Percentiles rank a stretch among this genome's conserved stretches.
phyloP scores from a whole-genome alignment of 805 yeast genomes.

The Candida chauliodis region DNA sequence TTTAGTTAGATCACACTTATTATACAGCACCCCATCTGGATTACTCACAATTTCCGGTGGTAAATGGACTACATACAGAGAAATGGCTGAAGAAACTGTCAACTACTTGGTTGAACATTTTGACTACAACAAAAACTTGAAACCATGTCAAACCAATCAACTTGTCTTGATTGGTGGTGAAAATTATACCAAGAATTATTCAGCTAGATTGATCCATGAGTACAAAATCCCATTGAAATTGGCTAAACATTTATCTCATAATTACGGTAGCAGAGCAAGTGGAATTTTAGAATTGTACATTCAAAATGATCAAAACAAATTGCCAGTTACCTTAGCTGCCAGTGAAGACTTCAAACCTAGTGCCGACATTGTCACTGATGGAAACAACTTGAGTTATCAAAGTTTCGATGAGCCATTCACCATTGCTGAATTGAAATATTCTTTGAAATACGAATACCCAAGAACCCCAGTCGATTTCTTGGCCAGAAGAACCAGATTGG shows the following conservation, averaged over 20 bases:
- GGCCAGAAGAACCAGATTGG: conserved; percentile 90
- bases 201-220: conserved; percentile 76
- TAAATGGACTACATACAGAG: conserved; percentile 97
- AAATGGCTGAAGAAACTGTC: conserved; percentile 94
- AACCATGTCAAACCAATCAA: conserved; percentile 51
- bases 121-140: conserved; percentile 31
- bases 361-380: conserved; percentile 19
- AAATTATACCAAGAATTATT: conserved; percentile 67
- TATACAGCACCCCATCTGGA: conserved; percentile 64
- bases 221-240: conserved; percentile 68
- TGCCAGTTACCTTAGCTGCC: conserved; percentile 62
- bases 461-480: conserved; percentile 87
- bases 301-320: conserved; percentile 50
- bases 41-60: conserved; percentile 92
- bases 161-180: conserved; percentile 76
- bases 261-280: conserved; percentile 89
- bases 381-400: conserved; percentile 41
- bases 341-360: conserved; percentile 29
- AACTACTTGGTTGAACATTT: conserved; percentile 58
- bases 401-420: conserved; percentile 80
- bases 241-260: conserved; percentile 77
- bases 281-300: conserved; percentile 59
- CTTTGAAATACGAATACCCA: conserved; percentile 76
- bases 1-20: conserved; percentile 84
- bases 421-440: conserved; percentile 83